phyloP scores from a whole-genome alignment of 2,329 filamentous ascomycete species.

The Metarhizium humberi region DNA sequence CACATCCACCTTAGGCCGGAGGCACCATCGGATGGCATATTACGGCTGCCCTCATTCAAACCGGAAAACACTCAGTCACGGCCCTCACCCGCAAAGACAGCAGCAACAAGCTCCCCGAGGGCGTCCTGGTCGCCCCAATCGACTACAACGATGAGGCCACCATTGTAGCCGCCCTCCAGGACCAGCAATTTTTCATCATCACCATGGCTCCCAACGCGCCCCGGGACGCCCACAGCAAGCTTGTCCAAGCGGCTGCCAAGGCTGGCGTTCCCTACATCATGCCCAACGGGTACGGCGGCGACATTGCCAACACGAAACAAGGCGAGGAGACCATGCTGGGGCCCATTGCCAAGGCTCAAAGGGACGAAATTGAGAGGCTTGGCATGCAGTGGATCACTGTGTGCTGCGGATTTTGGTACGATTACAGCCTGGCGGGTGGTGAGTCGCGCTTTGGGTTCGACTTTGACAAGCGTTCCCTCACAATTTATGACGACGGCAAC shows the following conservation, averaged over 20 bases:
- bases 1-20: too few relatives aligned
- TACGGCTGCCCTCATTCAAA: slow-evolving; percentile 31
- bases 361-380: slow-evolving; percentile 29
- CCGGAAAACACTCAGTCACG: slow-evolving; percentile 41
- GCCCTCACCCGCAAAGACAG: slow-evolving; percentile 40
- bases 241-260: slow-evolving; percentile 12
- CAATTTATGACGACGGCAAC: slow-evolving; percentile 44
- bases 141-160: slow-evolving; percentile 34
- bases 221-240: slow-evolving; percentile 30
- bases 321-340: slow-evolving; percentile 19
- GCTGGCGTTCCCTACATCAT: slow-evolving; percentile 31
- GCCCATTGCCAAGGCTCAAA: slow-evolving; percentile 10
- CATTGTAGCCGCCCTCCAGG: slow-evolving; percentile 39
- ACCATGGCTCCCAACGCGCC: slow-evolving; percentile 32
- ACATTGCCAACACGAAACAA: slow-evolving; percentile 30
- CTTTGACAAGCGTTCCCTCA: slow-evolving; percentile 27
- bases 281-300: slow-evolving; percentile 44
- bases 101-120: slow-evolving; percentile 30
- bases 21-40: slow-evolving; percentile 21
- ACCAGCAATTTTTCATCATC: slow-evolving; percentile 49
- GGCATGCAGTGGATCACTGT: slow-evolving; percentile 36
- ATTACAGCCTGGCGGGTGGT: slow-evolving; percentile 34
- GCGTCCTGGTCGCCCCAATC: slow-evolving; percentile 30
- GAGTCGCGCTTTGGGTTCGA: slow-evolving; percentile 38
- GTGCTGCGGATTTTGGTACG: slow-evolving; percentile 47